A percentile compares a stretch with the other conserved stretches of the same genome.
Evolutionary conservation across 1,284 basidiomycete species (phyloP).

Genomic region (Ganoderma sinense): DNA sequence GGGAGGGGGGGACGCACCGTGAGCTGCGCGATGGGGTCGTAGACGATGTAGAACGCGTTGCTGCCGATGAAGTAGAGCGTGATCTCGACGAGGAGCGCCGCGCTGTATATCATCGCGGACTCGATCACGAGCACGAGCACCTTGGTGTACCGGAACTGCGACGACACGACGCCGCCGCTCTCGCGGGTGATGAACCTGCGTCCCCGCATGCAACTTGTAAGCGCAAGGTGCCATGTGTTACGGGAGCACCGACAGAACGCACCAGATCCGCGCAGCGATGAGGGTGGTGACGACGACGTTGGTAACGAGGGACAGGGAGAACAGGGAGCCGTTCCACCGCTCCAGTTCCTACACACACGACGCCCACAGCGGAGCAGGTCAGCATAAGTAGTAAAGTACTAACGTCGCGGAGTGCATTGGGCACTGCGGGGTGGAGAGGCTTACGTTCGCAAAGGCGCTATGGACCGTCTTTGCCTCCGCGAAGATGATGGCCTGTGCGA

Average conservation of each 20-base stretch:
- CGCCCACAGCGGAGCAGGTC: neutral
- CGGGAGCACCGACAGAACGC: conserved; percentile 10
- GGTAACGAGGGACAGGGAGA: conserved; percentile 47
- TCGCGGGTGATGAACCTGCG: conserved; percentile 42
- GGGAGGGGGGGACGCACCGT: conserved; percentile 38
- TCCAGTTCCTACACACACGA: conserved; percentile 17
- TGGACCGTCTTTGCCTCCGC: conserved; percentile 41
- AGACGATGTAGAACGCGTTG: conserved; percentile 50
- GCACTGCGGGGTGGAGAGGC: neutral
- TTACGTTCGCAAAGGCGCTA: conserved; percentile 42
- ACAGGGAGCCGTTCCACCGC: conserved; percentile 48
- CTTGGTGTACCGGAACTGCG: conserved; percentile 41
- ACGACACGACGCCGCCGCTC: conserved; percentile 20
- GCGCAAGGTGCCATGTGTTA: neutral
- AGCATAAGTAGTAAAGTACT: neutral
- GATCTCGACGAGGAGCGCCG: conserved; percentile 47
- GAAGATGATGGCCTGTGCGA: conserved; percentile 45
- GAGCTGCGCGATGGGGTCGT: conserved; percentile 49
- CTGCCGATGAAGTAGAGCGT: conserved; percentile 46
- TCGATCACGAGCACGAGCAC: conserved; percentile 48
- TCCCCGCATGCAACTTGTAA: too few species aligned
- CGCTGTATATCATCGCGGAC: conserved; percentile 48
- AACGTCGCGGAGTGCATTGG: neutral
- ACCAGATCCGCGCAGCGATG: conserved; percentile 47
- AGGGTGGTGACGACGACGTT: conserved; percentile 46